phyloP scores from a whole-genome alignment of 1,284 basidiomycete genomes.

The Coriolopsis trogii region DNA sequence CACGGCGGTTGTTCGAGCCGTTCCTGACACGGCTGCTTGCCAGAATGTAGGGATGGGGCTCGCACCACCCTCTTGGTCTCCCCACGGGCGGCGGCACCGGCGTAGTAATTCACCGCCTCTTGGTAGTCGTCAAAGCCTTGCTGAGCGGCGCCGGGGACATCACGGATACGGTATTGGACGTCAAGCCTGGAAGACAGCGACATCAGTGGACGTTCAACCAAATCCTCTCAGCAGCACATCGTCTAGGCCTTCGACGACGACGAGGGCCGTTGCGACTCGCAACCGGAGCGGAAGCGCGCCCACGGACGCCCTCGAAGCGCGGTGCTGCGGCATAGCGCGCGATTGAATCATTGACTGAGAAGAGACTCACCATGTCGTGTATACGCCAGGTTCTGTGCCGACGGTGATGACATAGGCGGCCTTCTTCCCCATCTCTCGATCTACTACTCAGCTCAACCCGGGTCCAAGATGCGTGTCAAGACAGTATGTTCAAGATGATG shows the following conservation, averaged over 20 bases:
- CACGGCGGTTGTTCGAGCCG: no score
- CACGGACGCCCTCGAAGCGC: not conserved
- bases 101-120: slow-evolving; percentile 47
- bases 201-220: not conserved
- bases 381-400: slow-evolving; percentile 50
- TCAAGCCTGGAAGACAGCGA: slow-evolving; percentile 53
- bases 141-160: slow-evolving; percentile 43
- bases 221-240: not conserved
- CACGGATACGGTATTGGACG: slow-evolving; percentile 40
- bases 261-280: no score
- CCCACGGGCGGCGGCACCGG: slow-evolving; percentile 34
- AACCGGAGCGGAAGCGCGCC: not conserved
- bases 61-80: slow-evolving; percentile 17
- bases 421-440: slow-evolving; percentile 46
- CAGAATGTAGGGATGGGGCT: not conserved
- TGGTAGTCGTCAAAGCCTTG: slow-evolving; percentile 45
- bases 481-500: no score
- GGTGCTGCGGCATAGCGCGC: slow-evolving; percentile 11
- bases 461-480: not conserved
- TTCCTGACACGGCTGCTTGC: no score
- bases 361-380: slow-evolving; percentile 45
- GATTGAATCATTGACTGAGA: not conserved
- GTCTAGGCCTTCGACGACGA: not conserved
- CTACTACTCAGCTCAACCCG: not conserved
- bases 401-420: slow-evolving; percentile 50